Conservation (phyloP, 768 basidiomycete genomes). For the Suillus weaverae region DNA sequence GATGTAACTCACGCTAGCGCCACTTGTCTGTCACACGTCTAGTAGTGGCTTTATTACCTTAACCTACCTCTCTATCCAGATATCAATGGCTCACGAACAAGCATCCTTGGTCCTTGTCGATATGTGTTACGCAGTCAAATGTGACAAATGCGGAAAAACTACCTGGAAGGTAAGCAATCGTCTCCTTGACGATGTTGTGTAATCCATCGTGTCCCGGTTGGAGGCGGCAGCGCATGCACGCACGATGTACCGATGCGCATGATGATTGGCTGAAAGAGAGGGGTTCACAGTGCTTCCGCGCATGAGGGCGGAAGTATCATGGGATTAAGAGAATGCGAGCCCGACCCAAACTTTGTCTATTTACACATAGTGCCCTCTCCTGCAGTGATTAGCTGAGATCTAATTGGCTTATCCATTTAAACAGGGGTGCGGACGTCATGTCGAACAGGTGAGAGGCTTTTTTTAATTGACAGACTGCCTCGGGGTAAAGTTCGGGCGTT, state of each 20-base stretch:
- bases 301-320: constrained; percentile 10
- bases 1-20: constrained; percentile 4
- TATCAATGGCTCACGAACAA: constrained; percentile 24
- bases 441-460: constrained; percentile 52
- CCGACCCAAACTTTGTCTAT: constrained; percentile 13
- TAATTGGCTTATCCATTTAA: constrained; percentile 9
- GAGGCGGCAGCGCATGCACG: constrained; percentile 20
- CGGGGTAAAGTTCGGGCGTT: constrained; percentile 18
- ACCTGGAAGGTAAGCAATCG: constrained; percentile 63
- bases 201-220: constrained; percentile 17
- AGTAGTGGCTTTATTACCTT: constrained; percentile 32
- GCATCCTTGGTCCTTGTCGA: constrained; percentile 42
- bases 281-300: constrained; percentile 17
- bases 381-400: constrained; percentile 4
- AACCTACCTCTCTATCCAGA: constrained; percentile 23
- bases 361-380: constrained; percentile 2
- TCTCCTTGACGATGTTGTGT: constrained; percentile 27
- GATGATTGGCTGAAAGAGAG: constrained; percentile 15
- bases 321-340: constrained; percentile 3
- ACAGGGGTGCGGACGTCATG: constrained; percentile 73
- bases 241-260: constrained; percentile 14
- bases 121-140: constrained; percentile 57
- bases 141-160: constrained; percentile 62
- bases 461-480: constrained; percentile 12
- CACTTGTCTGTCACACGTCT: constrained; percentile 3